phyloP scores from a whole-genome alignment of 192 early-diverging fungal genomes.

The Backusella liffmaniae region DNA sequence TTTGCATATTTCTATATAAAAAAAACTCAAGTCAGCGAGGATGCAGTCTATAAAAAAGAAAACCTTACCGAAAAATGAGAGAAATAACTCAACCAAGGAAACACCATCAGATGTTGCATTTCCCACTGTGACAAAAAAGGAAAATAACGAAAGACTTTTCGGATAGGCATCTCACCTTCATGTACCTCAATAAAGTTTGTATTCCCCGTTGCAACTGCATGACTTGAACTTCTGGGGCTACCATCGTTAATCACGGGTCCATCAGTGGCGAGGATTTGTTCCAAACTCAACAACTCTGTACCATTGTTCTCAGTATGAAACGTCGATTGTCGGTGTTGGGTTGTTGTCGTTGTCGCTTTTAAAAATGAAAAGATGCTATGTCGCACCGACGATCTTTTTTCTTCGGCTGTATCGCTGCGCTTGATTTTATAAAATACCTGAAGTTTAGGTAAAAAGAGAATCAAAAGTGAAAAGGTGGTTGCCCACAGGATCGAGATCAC shows the following conservation, averaged over 20 bases:
- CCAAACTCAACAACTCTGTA: conserved; percentile 30
- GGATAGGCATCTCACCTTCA: conserved; percentile 45
- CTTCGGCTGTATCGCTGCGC: not conserved
- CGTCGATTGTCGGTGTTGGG: not conserved
- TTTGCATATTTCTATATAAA: conserved; percentile 20
- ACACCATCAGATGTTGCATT: conserved; percentile 47
- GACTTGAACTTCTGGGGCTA: conserved; percentile 19
- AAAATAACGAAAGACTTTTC: conserved; percentile 42
- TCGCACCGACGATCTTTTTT: not conserved
- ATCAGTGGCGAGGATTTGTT: conserved; percentile 22
- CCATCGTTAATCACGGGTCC: not conserved
- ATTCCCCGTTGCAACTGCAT: conserved; percentile 18
- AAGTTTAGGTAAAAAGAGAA: conserved; percentile 46
- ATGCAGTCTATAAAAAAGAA: not conserved
- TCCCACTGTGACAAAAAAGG: conserved; percentile 48
- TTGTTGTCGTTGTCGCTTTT: not conserved
- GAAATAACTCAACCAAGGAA: conserved; percentile 44
- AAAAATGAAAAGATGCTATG: conserved; percentile 4
- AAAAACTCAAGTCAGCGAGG: too few species aligned
- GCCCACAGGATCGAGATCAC: conserved; percentile 45
- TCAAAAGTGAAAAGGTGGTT: conserved; percentile 46
- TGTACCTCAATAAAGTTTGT: conserved; percentile 39
- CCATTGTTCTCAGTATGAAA: not conserved
- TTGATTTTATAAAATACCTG: conserved; percentile 38
- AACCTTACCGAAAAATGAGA: conserved; percentile 41